These are phyloP conservation scores for Macaranga tanarius DNA, from an alignment of 441 rosid genomes.

Conservation along the genomic window DNA sequence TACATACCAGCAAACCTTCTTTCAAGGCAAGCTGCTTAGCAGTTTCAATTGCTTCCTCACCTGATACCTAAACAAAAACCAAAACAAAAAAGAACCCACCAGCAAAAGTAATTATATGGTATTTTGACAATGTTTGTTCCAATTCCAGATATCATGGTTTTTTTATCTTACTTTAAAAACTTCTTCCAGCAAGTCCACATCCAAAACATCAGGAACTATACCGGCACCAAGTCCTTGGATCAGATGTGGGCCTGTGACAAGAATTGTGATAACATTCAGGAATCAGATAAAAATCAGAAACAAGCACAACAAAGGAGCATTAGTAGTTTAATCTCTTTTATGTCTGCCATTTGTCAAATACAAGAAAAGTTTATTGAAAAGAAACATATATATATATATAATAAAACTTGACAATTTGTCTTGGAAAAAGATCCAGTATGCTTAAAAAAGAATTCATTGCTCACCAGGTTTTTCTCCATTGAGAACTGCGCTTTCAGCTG, in stretches of 20 bases:
- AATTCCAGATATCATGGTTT: neutral
- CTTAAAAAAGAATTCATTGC: neutral
- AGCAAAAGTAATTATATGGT: neutral
- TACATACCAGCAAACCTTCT: constrained; percentile 66
- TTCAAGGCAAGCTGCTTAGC: constrained; percentile 53
- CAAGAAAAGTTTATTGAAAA: too few species aligned
- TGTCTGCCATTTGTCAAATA: too few species aligned
- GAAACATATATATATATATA: too few species aligned
- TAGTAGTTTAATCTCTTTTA: too few species aligned
- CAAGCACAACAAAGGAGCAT: too few species aligned
- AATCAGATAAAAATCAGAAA: too few species aligned
- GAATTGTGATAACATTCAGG: neutral
- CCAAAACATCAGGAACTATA: constrained; percentile 40
- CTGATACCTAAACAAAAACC: constrained; percentile 42
- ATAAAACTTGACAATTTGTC: too few species aligned
- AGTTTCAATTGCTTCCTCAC: constrained; percentile 72
- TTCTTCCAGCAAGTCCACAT: constrained; percentile 44
- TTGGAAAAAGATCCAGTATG: too few species aligned
- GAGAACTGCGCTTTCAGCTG: constrained; percentile 64
- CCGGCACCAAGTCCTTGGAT: constrained; percentile 61
- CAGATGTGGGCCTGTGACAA: constrained; percentile 34
- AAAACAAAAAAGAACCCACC: neutral
- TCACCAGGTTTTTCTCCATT: constrained; percentile 69
- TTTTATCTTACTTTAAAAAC: constrained; percentile 38
- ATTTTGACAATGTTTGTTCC: neutral